phyloP scores from a whole-genome alignment of 208 protist genomes.

The Leishmania mexicana region DNA sequence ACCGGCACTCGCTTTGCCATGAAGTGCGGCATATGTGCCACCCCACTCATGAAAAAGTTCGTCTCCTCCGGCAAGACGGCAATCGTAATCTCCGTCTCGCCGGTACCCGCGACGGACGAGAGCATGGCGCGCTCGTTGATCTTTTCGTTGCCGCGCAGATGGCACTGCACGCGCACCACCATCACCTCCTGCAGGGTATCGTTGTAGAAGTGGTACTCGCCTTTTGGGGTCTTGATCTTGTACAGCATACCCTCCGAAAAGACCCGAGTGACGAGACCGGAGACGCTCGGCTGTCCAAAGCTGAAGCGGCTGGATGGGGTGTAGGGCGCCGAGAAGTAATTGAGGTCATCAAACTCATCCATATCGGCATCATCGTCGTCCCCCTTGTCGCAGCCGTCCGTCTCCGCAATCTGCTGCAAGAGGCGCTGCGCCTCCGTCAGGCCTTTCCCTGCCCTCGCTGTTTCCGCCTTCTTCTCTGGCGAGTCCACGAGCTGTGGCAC shows the following conservation, averaged over 20 bases:
- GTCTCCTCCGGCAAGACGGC: constrained; percentile 65
- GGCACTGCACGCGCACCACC: constrained; percentile 46
- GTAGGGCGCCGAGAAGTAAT: constrained; percentile 35
- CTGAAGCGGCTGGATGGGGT: constrained; percentile 31
- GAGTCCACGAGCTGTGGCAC: constrained; percentile 1
- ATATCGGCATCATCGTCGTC: constrained; percentile 14
- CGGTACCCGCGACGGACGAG: constrained; percentile 17
- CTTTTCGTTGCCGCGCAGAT: constrained; percentile 37
- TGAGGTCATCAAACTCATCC: constrained; percentile 67
- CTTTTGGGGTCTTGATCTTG: constrained; percentile 39
- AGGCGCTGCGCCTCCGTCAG: constrained; percentile 7
- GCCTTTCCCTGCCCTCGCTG: not conserved
- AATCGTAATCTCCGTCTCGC: constrained; percentile 40
- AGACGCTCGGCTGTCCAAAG: constrained; percentile 38
- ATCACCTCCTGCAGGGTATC: constrained; percentile 71
- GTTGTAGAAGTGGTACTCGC: constrained; percentile 73
- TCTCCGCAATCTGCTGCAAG: not conserved
- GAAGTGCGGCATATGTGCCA: constrained; percentile 34
- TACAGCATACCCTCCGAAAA: constrained; percentile 59
- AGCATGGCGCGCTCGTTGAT: constrained; percentile 44
- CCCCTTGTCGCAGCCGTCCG: constrained; percentile 4
- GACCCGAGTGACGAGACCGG: constrained; percentile 30
- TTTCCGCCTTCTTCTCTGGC: not conserved
- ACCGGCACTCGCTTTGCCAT: constrained; percentile 43
- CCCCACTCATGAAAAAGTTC: constrained; percentile 44